Base-by-base conservation (phyloP, 192 early-diverging fungal species). In the Funneliformis mosseae region DNA sequence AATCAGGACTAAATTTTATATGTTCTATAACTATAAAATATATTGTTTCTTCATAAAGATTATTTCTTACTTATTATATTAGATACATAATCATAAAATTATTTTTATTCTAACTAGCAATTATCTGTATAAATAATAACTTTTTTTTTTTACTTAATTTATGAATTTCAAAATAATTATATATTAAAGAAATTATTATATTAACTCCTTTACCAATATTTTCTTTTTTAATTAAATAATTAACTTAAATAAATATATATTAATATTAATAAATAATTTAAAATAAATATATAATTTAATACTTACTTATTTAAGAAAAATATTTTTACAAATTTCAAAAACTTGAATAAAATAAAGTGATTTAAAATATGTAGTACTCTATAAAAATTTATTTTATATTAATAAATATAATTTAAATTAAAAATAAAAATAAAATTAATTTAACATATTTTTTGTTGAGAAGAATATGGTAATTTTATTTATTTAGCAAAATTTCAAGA, bases 251-350 rank as follows among this genome's bases (percentile, higher is more conserved):
- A 25, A 63, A 25, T 23, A 63, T 27, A n/a, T 63, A 23, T 18
- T 39, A 33, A 7, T 33, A 69, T 42, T 39, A 69, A 39, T 42
- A 33, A 12, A 38, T 33, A 42, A 41, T 69, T 69, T 3, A 18
- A 42, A 18, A 38, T 25, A 25, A 27, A 8, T 69, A 42, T 42
- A 69, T 42, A 33, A 63, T 39, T 69, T 42, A 42, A 42, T 42
- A 16, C 5, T 12, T 69, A 42, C 33, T 38, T 69, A 38, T 33
- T 11, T 8, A 14, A 38, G 33, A 69, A 69, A 69, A 42, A 38
- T 18, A 69, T 69, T 18, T 69, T 69, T 38, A 69, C 68, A 69
- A 11, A 69, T 69, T 69, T 38, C 33, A 39, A 69, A 69, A 33
- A 69, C 41, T 69, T 16, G 25, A 69, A 69, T 18, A 21, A 5